These are phyloP conservation scores for Mycena rosella DNA, from an alignment of 768 basidiomycete species.

Conservation along the genomic window DNA sequence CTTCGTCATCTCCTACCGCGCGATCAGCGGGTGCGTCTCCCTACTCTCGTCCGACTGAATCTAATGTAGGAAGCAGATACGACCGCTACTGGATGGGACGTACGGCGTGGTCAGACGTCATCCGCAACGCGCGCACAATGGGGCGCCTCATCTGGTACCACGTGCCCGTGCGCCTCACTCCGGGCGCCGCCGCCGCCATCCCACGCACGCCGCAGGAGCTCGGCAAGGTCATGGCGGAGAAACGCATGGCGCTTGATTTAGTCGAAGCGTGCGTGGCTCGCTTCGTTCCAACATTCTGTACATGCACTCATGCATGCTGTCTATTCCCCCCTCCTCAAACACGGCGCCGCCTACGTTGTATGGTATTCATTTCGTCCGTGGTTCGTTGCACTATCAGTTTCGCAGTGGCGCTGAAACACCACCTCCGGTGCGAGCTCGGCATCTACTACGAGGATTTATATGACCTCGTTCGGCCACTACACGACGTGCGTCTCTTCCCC, in stretches of 20 bases:
- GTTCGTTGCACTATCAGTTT: slow-evolving; percentile 58
- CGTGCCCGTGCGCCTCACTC: slow-evolving; percentile 62
- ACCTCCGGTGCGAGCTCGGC: slow-evolving; percentile 70
- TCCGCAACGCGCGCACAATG: slow-evolving; percentile 63
- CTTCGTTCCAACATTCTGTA: no score
- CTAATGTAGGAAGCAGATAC: no score
- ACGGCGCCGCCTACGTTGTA: no score
- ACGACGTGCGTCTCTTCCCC: slow-evolving; percentile 55
- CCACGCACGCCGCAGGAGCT: slow-evolving; percentile 56
- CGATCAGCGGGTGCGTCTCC: slow-evolving; percentile 54
- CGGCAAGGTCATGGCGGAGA: slow-evolving; percentile 69
- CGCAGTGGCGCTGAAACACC: slow-evolving; percentile 70
- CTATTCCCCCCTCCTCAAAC: no score
- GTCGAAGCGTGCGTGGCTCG: slow-evolving; percentile 70
- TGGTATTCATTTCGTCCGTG: no score
- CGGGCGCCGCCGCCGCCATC: neutral
- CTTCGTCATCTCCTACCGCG: slow-evolving; percentile 77
- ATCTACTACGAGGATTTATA: slow-evolving; percentile 76
- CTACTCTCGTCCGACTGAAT: no score
- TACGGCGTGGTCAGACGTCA: slow-evolving; percentile 68
- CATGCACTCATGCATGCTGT: no score
- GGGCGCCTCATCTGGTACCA: slow-evolving; percentile 73
- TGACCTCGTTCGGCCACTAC: slow-evolving; percentile 67
- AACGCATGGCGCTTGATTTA: slow-evolving; percentile 68
- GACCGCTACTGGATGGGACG: slow-evolving; percentile 75